Conservation (phyloP, 495 filamentous ascomycete genomes). For the Parachaetomium inaequale region DNA sequence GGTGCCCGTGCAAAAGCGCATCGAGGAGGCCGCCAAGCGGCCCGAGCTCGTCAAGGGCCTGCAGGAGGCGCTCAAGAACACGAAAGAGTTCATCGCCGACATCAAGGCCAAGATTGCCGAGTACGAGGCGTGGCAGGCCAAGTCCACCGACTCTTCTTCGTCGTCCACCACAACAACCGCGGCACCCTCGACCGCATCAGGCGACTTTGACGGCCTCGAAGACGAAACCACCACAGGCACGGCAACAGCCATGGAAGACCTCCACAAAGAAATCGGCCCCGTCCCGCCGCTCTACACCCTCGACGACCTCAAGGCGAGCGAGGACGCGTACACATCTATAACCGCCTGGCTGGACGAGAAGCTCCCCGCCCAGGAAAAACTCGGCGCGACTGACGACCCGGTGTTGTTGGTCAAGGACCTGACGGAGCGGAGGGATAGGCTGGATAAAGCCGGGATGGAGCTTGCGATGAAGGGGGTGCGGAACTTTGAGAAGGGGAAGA, state of each 20-base stretch:
- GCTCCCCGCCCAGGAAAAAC: constrained; percentile 61
- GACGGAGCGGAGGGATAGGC: constrained; percentile 52
- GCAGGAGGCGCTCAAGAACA: constrained; percentile 57
- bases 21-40: constrained; percentile 61
- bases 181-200: constrained; percentile 31
- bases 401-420: constrained; percentile 66
- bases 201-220: constrained; percentile 62
- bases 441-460: constrained; percentile 64
- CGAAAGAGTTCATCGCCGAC: constrained; percentile 47
- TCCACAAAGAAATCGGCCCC: constrained; percentile 40
- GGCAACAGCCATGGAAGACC: constrained; percentile 39
- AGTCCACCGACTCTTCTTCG: constrained; percentile 39
- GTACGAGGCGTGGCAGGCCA: constrained; percentile 46
- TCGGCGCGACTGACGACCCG: constrained; percentile 65
- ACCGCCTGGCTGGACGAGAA: constrained; percentile 66
- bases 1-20: constrained; percentile 62
- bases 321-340: constrained; percentile 45
- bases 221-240: constrained; percentile 46
- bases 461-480: constrained; percentile 69
- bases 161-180: constrained; percentile 40
- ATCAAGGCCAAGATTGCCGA: constrained; percentile 50
- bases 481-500: constrained; percentile 51
- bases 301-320: constrained; percentile 59
- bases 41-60: constrained; percentile 63
- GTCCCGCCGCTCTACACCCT: constrained; percentile 54